phyloP scores from a whole-genome alignment of 148 eudicot genomes.

The Rhododendron williamsianum region DNA sequence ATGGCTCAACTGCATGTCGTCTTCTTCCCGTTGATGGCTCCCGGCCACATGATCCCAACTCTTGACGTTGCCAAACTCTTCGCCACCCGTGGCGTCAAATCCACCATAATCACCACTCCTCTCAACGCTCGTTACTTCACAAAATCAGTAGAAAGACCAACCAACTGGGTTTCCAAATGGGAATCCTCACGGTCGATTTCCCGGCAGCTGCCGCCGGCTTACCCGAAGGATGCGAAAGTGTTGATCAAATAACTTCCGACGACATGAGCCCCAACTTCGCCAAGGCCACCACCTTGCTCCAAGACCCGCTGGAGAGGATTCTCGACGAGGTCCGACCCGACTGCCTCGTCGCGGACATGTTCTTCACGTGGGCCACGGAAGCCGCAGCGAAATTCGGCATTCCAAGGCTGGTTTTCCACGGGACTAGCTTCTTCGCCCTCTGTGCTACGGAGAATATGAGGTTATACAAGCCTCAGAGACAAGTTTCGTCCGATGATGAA shows the following conservation, averaged over 20 bases:
- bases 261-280: slow-evolving; percentile 14
- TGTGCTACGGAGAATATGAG: slow-evolving; percentile 21
- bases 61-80: neutral
- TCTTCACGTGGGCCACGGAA: slow-evolving; percentile 39
- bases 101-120: slow-evolving; percentile 41
- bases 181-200: slow-evolving; percentile 23
- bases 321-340: slow-evolving; percentile 13
- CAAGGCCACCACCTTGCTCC: slow-evolving; percentile 8
- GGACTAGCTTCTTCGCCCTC: slow-evolving; percentile 29
- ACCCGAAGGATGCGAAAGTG: slow-evolving; percentile 32
- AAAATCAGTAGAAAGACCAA: slow-evolving; percentile 14
- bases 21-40: slow-evolving; percentile 43
- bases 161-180: neutral
- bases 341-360: slow-evolving; percentile 41
- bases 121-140: slow-evolving; percentile 24
- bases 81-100: neutral
- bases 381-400: slow-evolving; percentile 29
- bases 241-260: slow-evolving; percentile 23
- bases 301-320: neutral
- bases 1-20: slow-evolving; percentile 32
- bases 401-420: slow-evolving; percentile 49
- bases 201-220: slow-evolving; percentile 32
- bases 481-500: slow-evolving; percentile 38
- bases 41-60: slow-evolving; percentile 56
- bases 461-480: slow-evolving; percentile 23